These are phyloP conservation scores for Candida andamanensis DNA, from an alignment of 805 yeast genomes.

Conservation along the genomic window DNA sequence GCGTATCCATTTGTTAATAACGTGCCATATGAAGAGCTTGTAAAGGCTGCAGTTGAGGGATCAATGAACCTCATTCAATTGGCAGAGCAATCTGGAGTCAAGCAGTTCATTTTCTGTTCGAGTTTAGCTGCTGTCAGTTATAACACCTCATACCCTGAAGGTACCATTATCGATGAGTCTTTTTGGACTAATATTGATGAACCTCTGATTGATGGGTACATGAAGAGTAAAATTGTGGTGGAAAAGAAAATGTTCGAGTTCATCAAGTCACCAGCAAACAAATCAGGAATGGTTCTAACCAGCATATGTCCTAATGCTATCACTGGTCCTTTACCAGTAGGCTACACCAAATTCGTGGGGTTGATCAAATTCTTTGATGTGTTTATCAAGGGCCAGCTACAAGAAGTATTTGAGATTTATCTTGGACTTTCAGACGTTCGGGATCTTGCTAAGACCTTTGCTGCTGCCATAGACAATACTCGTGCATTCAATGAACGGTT, in stretches of 20 bases:
- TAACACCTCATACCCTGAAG: slow-evolving; percentile 1
- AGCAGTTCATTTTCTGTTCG: slow-evolving; percentile 2
- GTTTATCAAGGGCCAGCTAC: not conserved
- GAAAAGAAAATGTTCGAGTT: slow-evolving; percentile 8
- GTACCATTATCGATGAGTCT: slow-evolving; percentile 3
- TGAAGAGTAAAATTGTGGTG: slow-evolving; percentile 6
- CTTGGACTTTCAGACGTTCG: slow-evolving; percentile 4
- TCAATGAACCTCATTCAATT: slow-evolving; percentile 2
- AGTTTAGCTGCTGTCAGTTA: slow-evolving; percentile 3
- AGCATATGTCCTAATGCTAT: slow-evolving; percentile 6
- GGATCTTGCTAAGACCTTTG: slow-evolving; percentile 5
- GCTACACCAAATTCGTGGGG: slow-evolving; percentile 3
- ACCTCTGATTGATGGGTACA: slow-evolving; percentile 3
- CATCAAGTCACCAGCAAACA: slow-evolving; percentile 6
- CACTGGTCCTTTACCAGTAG: slow-evolving; percentile 7
- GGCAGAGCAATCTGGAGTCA: slow-evolving; percentile 5
- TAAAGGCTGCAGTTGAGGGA: slow-evolving; percentile 3
- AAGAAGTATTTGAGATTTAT: not conserved
- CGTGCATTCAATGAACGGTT: slow-evolving; percentile 7
- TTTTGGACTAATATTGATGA: not conserved
- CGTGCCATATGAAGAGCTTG: slow-evolving; percentile 2
- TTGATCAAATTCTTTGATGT: not conserved
- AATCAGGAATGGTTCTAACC: slow-evolving; percentile 1
- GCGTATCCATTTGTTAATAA: slow-evolving; percentile 7
- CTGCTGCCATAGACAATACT: not conserved